A percentile compares a stretch with the other conserved stretches of the same genome.
phyloP scores from a whole-genome alignment of 768 basidiomycete species.

The Suillus americanus region DNA sequence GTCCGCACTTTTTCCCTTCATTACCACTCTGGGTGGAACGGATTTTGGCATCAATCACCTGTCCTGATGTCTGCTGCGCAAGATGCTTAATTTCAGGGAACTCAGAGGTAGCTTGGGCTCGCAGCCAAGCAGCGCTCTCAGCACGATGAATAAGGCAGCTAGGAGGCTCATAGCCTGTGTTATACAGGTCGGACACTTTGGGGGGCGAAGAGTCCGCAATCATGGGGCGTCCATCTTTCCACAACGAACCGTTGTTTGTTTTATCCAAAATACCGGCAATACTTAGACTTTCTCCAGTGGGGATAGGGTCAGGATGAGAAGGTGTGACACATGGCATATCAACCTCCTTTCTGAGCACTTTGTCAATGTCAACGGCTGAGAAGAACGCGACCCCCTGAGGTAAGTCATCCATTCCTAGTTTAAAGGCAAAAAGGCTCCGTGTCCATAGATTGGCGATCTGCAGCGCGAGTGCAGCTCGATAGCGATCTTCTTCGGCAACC shows the following conservation, averaged over 20 bases:
- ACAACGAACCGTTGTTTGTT: constrained; percentile 70
- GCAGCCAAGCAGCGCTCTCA: constrained; percentile 60
- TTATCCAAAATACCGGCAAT: constrained; percentile 63
- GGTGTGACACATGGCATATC: constrained; percentile 96
- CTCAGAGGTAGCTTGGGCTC: constrained; percentile 75
- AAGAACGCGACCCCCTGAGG: constrained; percentile 97
- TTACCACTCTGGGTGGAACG: constrained; percentile 31
- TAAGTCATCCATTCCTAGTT: constrained; percentile 91
- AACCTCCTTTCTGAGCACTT: constrained; percentile 90
- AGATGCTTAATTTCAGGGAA: constrained; percentile 71
- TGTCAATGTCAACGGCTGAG: constrained; percentile 93
- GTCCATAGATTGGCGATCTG: constrained; percentile 98
- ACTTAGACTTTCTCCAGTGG: constrained; percentile 84
- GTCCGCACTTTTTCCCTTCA: constrained; percentile 6
- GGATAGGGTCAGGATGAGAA: constrained; percentile 81
- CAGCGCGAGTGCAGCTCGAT: constrained; percentile 87
- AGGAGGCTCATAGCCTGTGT: constrained; percentile 48
- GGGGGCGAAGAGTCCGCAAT: constrained; percentile 13
- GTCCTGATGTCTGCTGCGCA: constrained; percentile 52
- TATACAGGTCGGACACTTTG: constrained; percentile 1
- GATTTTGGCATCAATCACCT: constrained; percentile 31
- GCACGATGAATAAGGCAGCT: constrained; percentile 70
- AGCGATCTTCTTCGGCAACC: constrained; percentile 83
- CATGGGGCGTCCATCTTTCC: constrained; percentile 62
- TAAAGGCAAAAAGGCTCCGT: constrained; percentile 84